A percentile compares a stretch with the other conserved stretches of the same genome.
These are phyloP conservation scores for Malassezia nana DNA, from an alignment of 1,284 basidiomycete genomes.

Conservation along the genomic window DNA sequence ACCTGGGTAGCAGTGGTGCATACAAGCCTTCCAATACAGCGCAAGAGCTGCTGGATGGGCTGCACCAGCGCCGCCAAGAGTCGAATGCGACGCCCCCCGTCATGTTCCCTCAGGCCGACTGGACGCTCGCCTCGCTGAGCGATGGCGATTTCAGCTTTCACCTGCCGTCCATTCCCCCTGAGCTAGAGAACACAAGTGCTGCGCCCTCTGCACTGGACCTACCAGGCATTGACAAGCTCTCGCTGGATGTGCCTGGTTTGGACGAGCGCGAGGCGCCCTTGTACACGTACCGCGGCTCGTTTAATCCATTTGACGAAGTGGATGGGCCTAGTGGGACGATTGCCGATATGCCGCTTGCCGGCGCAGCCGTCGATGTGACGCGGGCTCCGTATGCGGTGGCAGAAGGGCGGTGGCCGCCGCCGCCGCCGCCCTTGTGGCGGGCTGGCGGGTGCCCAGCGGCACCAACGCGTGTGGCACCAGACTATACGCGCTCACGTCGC, in stretches of 20 bases:
- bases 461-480: constrained; percentile 17
- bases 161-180: constrained; percentile 15
- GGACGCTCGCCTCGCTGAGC: constrained; percentile 33
- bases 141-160: constrained; percentile 45
- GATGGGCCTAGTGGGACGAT: no score
- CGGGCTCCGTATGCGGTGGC: not conserved
- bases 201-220: constrained; percentile 2
- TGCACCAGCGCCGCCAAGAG: constrained; percentile 67
- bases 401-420: not conserved
- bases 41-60: constrained; percentile 70
- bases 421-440: constrained; percentile 16
- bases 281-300: constrained; percentile 37
- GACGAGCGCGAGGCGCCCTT: constrained; percentile 21
- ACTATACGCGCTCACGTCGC: constrained; percentile 20
- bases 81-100: constrained; percentile 50
- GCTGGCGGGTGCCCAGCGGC: constrained; percentile 4
- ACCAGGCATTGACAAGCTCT: constrained; percentile 16
- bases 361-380: no score
- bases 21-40: constrained; percentile 70
- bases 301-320: constrained; percentile 45
- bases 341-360: no score
- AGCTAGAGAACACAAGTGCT: not conserved
- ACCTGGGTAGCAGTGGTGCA: constrained; percentile 26
- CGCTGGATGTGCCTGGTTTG: constrained; percentile 18
- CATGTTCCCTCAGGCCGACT: constrained; percentile 42